phyloP scores from a whole-genome alignment of 2,329 filamentous ascomycete species.

The Alternaria consortialis region DNA sequence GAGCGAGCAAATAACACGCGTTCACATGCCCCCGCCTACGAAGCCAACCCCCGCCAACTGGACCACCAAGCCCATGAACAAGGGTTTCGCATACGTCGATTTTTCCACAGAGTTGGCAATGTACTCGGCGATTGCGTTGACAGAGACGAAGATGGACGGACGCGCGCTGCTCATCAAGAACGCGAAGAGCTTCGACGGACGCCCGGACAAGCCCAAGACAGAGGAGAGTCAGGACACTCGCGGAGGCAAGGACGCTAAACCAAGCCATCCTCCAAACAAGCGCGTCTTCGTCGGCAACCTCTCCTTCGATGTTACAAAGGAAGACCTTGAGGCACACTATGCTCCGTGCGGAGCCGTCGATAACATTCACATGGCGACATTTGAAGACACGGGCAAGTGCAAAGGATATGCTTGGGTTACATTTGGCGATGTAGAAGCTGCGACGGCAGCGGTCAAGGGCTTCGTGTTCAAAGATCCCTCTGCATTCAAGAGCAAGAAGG shows the following conservation, averaged over 20 bases:
- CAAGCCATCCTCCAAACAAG: slow-evolving; percentile 73
- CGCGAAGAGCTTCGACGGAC: slow-evolving; percentile 87
- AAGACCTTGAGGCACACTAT: slow-evolving; percentile 83
- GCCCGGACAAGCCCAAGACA: slow-evolving; percentile 72
- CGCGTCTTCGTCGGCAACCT: slow-evolving; percentile 79
- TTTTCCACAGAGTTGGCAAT: slow-evolving; percentile 75
- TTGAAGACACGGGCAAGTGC: slow-evolving; percentile 96
- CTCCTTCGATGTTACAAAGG: slow-evolving; percentile 68
- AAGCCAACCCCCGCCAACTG: slow-evolving; percentile 47
- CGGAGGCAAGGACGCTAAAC: slow-evolving; percentile 44
- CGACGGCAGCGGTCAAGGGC: slow-evolving; percentile 79
- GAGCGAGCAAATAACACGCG: slow-evolving; percentile 78
- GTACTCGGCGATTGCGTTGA: slow-evolving; percentile 81
- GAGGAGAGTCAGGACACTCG: slow-evolving; percentile 35
- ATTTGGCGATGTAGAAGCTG: slow-evolving; percentile 80
- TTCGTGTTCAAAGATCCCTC: slow-evolving; percentile 76
- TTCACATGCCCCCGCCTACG: slow-evolving; percentile 75
- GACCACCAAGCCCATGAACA: slow-evolving; percentile 72
- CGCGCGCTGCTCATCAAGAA: slow-evolving; percentile 93
- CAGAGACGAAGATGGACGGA: slow-evolving; percentile 80
- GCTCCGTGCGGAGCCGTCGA: slow-evolving; percentile 83
- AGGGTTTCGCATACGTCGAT: slow-evolving; percentile 96
- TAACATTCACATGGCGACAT: slow-evolving; percentile 89
- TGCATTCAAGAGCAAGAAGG: slow-evolving; percentile 54
- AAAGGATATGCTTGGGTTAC: slow-evolving; percentile 97